Base-by-base conservation (phyloP, 345 rosid species). In the Brassica carinata region DNA sequence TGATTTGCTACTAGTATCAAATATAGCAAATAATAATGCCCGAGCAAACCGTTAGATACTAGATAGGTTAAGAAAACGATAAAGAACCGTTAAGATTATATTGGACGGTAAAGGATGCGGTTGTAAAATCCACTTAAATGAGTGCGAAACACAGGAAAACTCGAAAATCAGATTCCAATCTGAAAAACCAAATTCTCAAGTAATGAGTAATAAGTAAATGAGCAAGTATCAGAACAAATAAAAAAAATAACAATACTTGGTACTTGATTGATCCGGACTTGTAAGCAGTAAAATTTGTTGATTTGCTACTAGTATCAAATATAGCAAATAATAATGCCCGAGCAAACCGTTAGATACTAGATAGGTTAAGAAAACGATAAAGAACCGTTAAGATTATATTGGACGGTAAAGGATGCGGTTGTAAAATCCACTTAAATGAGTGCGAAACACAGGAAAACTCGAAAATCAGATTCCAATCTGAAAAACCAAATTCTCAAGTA, bases 371-470 rank as follows among this genome's bases (percentile, higher is more conserved):
- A 18, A 57, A 58, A 63, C 11, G 2, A 64, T 6, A 2, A 23
- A 3, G 26, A 64, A 65, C 77, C 82, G 77, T 78, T 57, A 40
- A 78, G 27, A 55, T 55, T 55, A 26, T 66, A 78, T 78, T 62
- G 82, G 62, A 79, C 82, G 77, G 82, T 29, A 3, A 8, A 64
- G 30, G 34, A 8, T 19, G 14, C 4, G 11, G 31, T 72, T 23
- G 10, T 8, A 72, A 6, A 65, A 4, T 33, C 13, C 3, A 53
- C 61, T 36, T 17, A 4, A 4, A 55, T 17, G 67, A 53, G 67
- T 14, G 26, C 77, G 67, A 65, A 65, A 71, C 82, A 72, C 48
- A 36, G 23, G 72, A 72, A 26, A 38, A 27, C 9, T 2, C 67
- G 10, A 30, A 10, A n/a, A 27, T 27, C 8, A 26, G 11, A 36